Evolutionary conservation across 1,284 basidiomycete genomes (phyloP).

Genomic region (Ganoderma meredithae): DNA sequence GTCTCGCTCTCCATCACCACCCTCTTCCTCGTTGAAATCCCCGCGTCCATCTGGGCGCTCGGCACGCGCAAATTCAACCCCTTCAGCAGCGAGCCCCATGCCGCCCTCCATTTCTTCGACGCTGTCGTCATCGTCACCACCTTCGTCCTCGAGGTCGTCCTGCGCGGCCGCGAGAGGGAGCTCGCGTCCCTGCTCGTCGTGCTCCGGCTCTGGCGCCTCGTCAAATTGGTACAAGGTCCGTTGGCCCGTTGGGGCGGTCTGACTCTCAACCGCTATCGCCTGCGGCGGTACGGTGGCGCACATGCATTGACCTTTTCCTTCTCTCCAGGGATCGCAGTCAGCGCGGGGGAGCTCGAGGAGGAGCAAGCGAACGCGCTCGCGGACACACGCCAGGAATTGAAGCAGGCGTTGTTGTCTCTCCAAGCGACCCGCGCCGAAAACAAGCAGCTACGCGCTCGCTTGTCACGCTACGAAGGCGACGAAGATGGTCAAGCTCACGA

Average conservation of each 20-base stretch:
- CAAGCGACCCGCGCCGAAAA: conserved; percentile 47
- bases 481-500: conserved; percentile 8
- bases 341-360: conserved; percentile 75
- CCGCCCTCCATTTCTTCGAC: conserved; percentile 75
- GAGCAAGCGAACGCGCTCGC: conserved; percentile 55
- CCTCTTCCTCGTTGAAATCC: conserved; percentile 80
- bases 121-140: conserved; percentile 73
- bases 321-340: conserved; percentile 69
- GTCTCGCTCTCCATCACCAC: conserved; percentile 74
- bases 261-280: too few species aligned
- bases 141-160: conserved; percentile 72
- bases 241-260: background rate
- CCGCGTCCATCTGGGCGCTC: conserved; percentile 69
- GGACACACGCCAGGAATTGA: conserved; percentile 55
- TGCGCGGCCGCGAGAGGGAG: conserved; percentile 73
- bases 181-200: conserved; percentile 73
- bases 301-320: background rate
- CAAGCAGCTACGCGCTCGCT: conserved; percentile 44
- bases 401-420: conserved; percentile 45
- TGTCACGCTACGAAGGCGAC: conserved; percentile 34
- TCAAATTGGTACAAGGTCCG: conserved; percentile 79
- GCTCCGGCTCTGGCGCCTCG: conserved; percentile 79
- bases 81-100: conserved; percentile 55
- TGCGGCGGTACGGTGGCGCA: background rate
- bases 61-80: conserved; percentile 68